Base-by-base conservation (phyloP, 140 eudicot genomes). In the Cichorium intybus region DNA sequence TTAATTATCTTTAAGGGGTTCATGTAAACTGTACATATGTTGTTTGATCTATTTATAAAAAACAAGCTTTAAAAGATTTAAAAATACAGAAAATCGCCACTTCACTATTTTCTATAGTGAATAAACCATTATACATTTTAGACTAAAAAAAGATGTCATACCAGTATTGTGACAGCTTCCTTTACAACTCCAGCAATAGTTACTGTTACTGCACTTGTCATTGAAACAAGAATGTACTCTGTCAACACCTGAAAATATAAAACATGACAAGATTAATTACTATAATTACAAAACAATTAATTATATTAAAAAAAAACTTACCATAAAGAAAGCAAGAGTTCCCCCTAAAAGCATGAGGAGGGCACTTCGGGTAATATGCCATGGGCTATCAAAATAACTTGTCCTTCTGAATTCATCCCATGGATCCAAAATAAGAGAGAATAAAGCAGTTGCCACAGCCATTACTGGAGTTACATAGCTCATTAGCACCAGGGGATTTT, bases 101-200 rank as follows among this genome's bases (percentile, higher is more conserved):
- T 35, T 1, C 9, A 35, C 43, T 27, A 18, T 45, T 35, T 15
- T 45, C 17, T 45, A 26, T 48, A 22, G 55, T 48, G 22, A 45
- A 66, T 18, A 45, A 35, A 14, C 3, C 43, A 35, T 35, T 35
- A 10, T 31, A 34, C 12, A 1, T 35, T 35, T 35, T 35, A 10
- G 51, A 59, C 26, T 28, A 9, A 20, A 68, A 41, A 31, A 70
- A 20, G 46, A 33, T 47, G 39, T 58, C 71, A 62, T 85, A 92
- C 98, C 87, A 88, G 62, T 63, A 92, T 87, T 28, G 98, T 92
- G 69, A 92, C 95, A 71, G 96, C 96, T 77, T 92, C 98, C 87
- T 92, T 92, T 48, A 92, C 98, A 67, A 92, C 89, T 74, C 98
- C 98, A 18, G 96, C 98, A 56, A 92, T 92, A 62, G 97, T 91